These are phyloP conservation scores for Mortierella sp. DNA, from an alignment of 371 early-diverging fungal species.

Conservation along the genomic window DNA sequence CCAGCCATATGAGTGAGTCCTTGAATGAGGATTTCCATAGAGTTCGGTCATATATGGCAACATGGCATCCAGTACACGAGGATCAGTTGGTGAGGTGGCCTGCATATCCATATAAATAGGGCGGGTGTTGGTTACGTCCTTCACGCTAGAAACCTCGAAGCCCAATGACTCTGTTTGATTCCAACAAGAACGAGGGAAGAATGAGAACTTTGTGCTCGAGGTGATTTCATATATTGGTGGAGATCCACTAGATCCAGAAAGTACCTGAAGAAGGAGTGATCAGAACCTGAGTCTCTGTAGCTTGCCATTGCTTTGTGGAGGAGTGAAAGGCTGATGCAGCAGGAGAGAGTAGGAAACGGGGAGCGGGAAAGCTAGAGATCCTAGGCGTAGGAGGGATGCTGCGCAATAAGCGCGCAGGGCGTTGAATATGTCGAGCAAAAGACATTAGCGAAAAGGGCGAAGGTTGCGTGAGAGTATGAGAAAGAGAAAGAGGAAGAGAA, in stretches of 20 bases:
- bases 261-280: constrained; percentile 45
- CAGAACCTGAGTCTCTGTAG: constrained; percentile 32
- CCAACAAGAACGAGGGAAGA: background rate
- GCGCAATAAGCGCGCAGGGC: constrained; percentile 43
- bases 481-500: background rate
- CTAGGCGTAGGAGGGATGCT: constrained; percentile 21
- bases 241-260: too few relatives aligned
- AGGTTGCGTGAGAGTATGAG: background rate
- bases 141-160: constrained; percentile 61
- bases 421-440: constrained; percentile 24
- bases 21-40: constrained; percentile 99
- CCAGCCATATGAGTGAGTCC: constrained; percentile 99
- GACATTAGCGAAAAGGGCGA: constrained; percentile 23
- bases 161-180: constrained; percentile 67
- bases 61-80: constrained; percentile 98
- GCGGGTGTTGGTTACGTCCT: constrained; percentile 56
- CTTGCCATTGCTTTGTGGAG: constrained; percentile 32
- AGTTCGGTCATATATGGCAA: constrained; percentile 94
- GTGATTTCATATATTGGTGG: too few relatives aligned
- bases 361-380: constrained; percentile 1
- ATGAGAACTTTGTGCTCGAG: background rate
- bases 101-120: constrained; percentile 97
- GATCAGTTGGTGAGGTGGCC: constrained; percentile 98
- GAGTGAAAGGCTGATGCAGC: constrained; percentile 50
- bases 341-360: constrained; percentile 39